Percentiles rank a stretch among this genome's conserved stretches.
Evolutionary conservation across 164 flowering plant species (phyloP).

Genomic region (Macadamia tetraphylla): DNA sequence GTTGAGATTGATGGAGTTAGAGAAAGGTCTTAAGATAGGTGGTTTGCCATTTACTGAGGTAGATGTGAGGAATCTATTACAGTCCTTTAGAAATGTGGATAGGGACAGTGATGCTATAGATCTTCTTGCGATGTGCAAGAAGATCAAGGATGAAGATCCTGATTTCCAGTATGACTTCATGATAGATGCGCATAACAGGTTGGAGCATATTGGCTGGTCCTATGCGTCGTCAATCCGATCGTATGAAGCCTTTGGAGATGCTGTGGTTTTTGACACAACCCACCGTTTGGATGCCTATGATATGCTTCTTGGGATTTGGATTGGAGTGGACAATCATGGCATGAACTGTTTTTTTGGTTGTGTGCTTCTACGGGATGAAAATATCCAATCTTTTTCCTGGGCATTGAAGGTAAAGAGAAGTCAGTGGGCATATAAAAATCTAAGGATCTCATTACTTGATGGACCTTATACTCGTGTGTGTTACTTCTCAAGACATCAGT

Average conservation of each 20-base stretch:
- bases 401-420: conserved; percentile 57
- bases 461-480: background rate
- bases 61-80: conserved; percentile 70
- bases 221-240: conserved; percentile 51
- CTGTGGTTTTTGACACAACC: conserved; percentile 66
- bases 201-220: conserved; percentile 78
- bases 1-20: conserved; percentile 75
- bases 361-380: conserved; percentile 72
- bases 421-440: background rate
- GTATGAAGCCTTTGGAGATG: conserved; percentile 72
- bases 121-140: conserved; percentile 72
- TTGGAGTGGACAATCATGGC: conserved; percentile 87
- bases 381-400: conserved; percentile 70
- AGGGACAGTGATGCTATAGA: conserved; percentile 65
- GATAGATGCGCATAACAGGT: conserved; percentile 59
- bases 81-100: conserved; percentile 64
- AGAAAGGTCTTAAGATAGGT: conserved; percentile 71
- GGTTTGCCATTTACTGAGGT: conserved; percentile 72
- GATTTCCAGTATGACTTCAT: conserved; percentile 63
- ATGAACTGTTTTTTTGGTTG: conserved; percentile 62
- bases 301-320: conserved; percentile 71
- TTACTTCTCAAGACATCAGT: background rate
- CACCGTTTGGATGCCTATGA: conserved; percentile 70
- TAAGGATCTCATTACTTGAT: background rate
- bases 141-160: conserved; percentile 54